A percentile compares a stretch with the other conserved stretches of the same genome.
phyloP scores from a whole-genome alignment of 331 rosid species.

The Dryas integrifolia region DNA sequence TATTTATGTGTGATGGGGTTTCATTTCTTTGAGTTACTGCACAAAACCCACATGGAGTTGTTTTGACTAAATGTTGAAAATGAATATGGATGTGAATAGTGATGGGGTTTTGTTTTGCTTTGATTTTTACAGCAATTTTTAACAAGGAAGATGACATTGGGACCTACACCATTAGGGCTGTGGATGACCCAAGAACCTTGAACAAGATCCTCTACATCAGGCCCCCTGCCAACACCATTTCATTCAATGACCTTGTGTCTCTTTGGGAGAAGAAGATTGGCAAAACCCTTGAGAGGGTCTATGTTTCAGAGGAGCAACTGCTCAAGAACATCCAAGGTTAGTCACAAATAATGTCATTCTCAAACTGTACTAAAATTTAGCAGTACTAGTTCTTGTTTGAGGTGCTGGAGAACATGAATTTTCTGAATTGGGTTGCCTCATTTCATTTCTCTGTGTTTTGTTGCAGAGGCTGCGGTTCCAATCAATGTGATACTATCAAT shows the following conservation, averaged over 20 bases:
- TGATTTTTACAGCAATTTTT: conserved; percentile 33
- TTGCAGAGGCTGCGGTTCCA: conserved; percentile 50
- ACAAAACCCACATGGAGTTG: background rate
- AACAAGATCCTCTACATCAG: conserved; percentile 50
- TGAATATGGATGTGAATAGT: background rate
- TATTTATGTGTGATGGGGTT: background rate
- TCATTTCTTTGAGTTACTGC: background rate
- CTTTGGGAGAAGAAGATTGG: conserved; percentile 61
- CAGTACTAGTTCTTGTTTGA: background rate
- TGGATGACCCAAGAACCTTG: conserved; percentile 62
- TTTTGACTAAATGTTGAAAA: background rate
- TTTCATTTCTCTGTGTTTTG: background rate
- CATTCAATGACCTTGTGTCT: conserved; percentile 50
- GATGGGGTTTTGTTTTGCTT: background rate
- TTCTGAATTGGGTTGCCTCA: background rate
- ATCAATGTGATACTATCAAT: conserved; percentile 37
- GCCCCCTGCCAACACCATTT: conserved; percentile 42
- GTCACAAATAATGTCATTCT: background rate
- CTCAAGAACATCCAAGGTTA: conserved; percentile 51
- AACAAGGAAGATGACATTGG: conserved; percentile 56
- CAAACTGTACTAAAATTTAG: background rate
- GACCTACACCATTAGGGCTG: conserved; percentile 38
- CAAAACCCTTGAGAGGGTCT: conserved; percentile 40
- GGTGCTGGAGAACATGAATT: background rate
- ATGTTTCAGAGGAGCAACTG: conserved; percentile 45